These are phyloP conservation scores for Botrytis galanthina DNA, from an alignment of 2,329 filamentous ascomycete genomes.

Conservation along the genomic window DNA sequence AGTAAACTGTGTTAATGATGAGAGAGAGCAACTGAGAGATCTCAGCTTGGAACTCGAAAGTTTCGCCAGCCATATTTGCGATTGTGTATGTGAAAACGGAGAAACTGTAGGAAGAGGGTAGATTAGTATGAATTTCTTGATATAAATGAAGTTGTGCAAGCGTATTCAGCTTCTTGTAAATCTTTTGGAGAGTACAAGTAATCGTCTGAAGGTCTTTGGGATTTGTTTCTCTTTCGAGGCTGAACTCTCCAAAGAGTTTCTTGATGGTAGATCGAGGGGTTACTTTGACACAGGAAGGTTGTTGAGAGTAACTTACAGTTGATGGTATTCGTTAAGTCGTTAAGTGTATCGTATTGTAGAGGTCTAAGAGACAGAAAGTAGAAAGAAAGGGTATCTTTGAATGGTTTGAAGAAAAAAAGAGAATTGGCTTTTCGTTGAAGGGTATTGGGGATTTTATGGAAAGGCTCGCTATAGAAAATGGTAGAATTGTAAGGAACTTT, in stretches of 20 bases:
- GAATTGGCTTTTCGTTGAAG: slow-evolving; percentile 12
- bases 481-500: slow-evolving; percentile 21
- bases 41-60: slow-evolving; percentile 99
- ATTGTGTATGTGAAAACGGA: slow-evolving; percentile 29
- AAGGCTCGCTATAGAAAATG: slow-evolving; percentile 21
- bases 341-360: slow-evolving; percentile 10
- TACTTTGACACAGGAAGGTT: neutral
- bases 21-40: slow-evolving; percentile 99
- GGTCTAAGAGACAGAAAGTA: slow-evolving; percentile 16
- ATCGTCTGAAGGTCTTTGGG: neutral
- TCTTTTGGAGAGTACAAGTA: no score
- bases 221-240: neutral
- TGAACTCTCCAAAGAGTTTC: neutral
- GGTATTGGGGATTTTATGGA: slow-evolving; percentile 18
- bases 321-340: slow-evolving; percentile 20
- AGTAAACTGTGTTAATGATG: slow-evolving; percentile 99
- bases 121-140: neutral
- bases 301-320: slow-evolving; percentile 13
- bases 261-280: neutral
- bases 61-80: slow-evolving; percentile 79
- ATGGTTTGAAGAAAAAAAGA: slow-evolving; percentile 14
- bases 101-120: neutral
- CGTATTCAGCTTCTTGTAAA: neutral
- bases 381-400: slow-evolving; percentile 22
- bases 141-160: neutral